phyloP scores from a whole-genome alignment of 352 stramenopile genomes.

The Pseudoperonospora humuli region DNA sequence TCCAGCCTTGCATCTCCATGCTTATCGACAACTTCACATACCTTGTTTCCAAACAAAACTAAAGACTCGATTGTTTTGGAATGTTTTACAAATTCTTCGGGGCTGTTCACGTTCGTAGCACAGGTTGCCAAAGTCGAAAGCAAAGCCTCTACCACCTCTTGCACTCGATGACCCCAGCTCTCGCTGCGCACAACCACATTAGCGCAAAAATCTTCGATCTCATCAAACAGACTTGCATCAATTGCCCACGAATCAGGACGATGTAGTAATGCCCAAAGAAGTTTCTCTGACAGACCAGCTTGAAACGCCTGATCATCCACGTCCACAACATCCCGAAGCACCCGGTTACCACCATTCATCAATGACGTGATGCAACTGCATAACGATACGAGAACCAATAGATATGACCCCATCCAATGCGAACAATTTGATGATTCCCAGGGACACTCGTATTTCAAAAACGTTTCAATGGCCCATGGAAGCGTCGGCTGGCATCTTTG shows the following conservation, averaged over 20 bases:
- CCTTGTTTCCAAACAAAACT: slow-evolving; percentile 26
- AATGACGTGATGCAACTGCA: slow-evolving; percentile 20
- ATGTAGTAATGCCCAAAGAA: slow-evolving; percentile 17
- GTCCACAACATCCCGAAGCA: slow-evolving; percentile 15
- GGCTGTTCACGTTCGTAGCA: slow-evolving; percentile 11
- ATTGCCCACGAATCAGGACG: slow-evolving; percentile 5
- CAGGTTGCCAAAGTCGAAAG: slow-evolving; percentile 12
- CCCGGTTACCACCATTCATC: slow-evolving; percentile 3
- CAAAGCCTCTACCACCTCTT: slow-evolving; percentile 9
- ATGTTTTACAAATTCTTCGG: slow-evolving; percentile 12
- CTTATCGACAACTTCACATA: slow-evolving; percentile 8
- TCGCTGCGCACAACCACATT: slow-evolving; percentile 8
- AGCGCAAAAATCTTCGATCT: slow-evolving; percentile 25
- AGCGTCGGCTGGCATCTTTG: slow-evolving; percentile 20
- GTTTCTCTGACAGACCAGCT: slow-evolving; percentile 13
- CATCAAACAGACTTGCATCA: slow-evolving; percentile 7
- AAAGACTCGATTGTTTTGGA: slow-evolving; percentile 11
- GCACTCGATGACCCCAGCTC: slow-evolving; percentile 18
- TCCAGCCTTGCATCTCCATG: not conserved
- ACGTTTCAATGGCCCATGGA: slow-evolving; percentile 29
- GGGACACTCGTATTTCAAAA: slow-evolving; percentile 24
- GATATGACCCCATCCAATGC: slow-evolving; percentile 17
- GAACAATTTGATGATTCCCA: slow-evolving; percentile 9
- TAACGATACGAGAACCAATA: slow-evolving; percentile 22
- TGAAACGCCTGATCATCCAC: slow-evolving; percentile 17